These are phyloP conservation scores for Pseudonectria foliicola DNA, from an alignment of 2,329 filamentous ascomycete species.

Conservation along the genomic window DNA sequence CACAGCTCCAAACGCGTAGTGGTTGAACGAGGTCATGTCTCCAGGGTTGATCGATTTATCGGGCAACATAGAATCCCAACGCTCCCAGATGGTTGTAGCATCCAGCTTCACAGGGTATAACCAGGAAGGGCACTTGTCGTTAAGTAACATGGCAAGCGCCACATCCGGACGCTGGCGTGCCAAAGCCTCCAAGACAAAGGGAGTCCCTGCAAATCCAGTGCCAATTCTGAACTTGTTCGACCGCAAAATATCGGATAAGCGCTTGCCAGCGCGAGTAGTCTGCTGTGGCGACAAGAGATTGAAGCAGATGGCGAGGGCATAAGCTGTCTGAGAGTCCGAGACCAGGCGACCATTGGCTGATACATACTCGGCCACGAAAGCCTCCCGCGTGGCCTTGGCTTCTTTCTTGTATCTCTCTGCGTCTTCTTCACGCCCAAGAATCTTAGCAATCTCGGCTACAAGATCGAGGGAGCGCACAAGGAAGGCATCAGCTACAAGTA, in stretches of 20 bases:
- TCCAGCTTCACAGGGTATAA: constrained; percentile 32
- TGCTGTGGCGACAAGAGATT: constrained; percentile 8
- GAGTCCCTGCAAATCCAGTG: constrained; percentile 32
- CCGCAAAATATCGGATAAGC: constrained; percentile 12
- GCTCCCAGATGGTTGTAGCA: constrained; percentile 35
- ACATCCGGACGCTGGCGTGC: constrained; percentile 10
- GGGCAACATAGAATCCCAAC: constrained; percentile 33
- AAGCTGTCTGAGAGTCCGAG: constrained; percentile 18
- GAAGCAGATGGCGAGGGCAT: constrained; percentile 17
- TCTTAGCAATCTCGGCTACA: constrained; percentile 26
- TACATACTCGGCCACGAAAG: constrained; percentile 28
- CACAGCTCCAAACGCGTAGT: constrained; percentile 34
- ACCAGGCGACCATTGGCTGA: constrained; percentile 12
- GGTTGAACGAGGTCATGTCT: constrained; percentile 35
- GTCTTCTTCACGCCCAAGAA: constrained; percentile 22
- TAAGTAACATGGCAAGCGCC: constrained; percentile 30
- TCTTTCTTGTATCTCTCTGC: constrained; percentile 15
- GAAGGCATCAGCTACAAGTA: constrained; percentile 39
- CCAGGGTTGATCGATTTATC: constrained; percentile 32
- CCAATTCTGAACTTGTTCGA: constrained; percentile 14
- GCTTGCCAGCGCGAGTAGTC: constrained; percentile 5
- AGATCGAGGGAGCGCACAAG: constrained; percentile 34
- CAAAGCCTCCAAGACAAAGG: constrained; percentile 21
- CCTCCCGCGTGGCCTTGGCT: constrained; percentile 11
- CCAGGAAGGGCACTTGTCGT: constrained; percentile 30